phyloP scores from a whole-genome alignment of 768 basidiomycete species.

The Gymnopilus junonius region DNA sequence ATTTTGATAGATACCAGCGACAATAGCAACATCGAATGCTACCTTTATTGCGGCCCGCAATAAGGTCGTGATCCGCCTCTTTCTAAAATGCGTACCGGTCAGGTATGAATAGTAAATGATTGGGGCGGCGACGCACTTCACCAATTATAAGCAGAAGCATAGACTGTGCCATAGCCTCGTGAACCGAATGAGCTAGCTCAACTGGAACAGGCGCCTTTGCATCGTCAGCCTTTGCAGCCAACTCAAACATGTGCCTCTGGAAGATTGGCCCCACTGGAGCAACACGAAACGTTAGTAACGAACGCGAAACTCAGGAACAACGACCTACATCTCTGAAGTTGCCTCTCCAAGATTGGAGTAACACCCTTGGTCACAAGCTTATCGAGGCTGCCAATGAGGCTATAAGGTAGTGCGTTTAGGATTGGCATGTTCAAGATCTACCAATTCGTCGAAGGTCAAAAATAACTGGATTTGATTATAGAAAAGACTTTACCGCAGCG shows the following conservation, averaged over 20 bases:
- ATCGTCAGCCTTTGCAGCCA: not conserved
- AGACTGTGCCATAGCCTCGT: not conserved
- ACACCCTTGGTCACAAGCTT: not conserved
- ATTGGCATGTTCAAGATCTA: not conserved
- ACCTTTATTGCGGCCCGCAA: not conserved
- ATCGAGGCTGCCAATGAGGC: not conserved
- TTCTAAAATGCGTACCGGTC: not conserved
- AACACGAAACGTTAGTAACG: not conserved
- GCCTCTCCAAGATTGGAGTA: not conserved
- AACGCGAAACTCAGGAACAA: not conserved
- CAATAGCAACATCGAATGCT: not conserved
- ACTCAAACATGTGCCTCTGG: not conserved
- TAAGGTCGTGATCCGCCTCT: not conserved
- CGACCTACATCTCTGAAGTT: not conserved
- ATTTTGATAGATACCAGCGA: not conserved
- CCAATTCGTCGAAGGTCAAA: not conserved
- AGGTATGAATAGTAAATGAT: not conserved
- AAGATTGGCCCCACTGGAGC: not conserved
- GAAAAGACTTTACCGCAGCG: not conserved
- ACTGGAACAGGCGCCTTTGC: not conserved
- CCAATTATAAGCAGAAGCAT: not conserved
- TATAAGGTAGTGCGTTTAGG: not conserved
- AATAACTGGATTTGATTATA: not conserved
- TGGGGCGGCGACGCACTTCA: not conserved
- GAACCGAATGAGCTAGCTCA: not conserved